phyloP scores from a whole-genome alignment of 2,329 filamentous ascomycete genomes.

The Alternaria solani region DNA sequence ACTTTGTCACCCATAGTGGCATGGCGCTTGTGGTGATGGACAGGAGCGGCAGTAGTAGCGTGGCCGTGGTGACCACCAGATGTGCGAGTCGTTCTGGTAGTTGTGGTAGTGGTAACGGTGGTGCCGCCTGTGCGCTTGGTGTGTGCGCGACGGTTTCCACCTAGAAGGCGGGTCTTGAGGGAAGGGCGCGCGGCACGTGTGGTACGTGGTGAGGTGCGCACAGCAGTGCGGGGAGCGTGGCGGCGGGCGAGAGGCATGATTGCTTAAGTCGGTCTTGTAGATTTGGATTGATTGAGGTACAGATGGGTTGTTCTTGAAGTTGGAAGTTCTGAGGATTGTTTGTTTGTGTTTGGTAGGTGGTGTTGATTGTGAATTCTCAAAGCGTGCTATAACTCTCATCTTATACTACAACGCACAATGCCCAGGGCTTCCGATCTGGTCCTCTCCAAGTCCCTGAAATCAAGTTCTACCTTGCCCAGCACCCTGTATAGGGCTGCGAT shows the following conservation, averaged over 20 bases:
- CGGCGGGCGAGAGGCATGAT: conserved; percentile 43
- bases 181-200: conserved; percentile 52
- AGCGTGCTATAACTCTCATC: conserved; percentile 2
- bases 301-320: background rate
- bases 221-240: conserved; percentile 29
- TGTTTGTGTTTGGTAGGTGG: background rate
- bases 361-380: background rate
- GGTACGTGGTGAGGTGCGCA: conserved; percentile 39
- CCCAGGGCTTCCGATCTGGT: background rate
- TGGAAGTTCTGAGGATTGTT: background rate
- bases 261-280: background rate
- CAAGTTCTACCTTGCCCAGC: conserved; percentile 29
- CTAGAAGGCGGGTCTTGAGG: conserved; percentile 63
- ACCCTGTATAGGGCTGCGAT: conserved; percentile 17
- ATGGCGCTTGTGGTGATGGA: conserved; percentile 72
- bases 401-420: conserved; percentile 15
- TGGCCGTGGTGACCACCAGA: conserved; percentile 49
- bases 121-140: conserved; percentile 45
- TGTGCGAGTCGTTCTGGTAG: conserved; percentile 54
- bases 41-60: conserved; percentile 28
- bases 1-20: conserved; percentile 78
- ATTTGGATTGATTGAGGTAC: conserved; percentile 5
- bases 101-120: conserved; percentile 50
- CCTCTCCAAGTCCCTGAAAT: conserved; percentile 22
- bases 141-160: conserved; percentile 45